Evolutionary conservation across 345 rosid genomes (phyloP), one percentile per base, ranked within the genome.

Genomic region (Cardamine occulta): DNA sequence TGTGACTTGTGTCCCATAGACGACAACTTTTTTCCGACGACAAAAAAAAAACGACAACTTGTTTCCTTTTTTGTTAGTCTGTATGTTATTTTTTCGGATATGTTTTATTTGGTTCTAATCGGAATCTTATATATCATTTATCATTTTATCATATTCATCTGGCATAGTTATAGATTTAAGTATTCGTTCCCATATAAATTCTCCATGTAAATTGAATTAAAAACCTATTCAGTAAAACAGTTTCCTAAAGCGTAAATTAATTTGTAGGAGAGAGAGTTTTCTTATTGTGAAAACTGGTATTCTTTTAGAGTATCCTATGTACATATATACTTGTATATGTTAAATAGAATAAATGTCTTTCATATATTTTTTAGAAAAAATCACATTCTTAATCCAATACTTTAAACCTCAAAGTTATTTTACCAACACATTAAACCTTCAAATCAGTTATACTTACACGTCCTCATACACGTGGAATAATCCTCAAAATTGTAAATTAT

Each of bases 11-110:
- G 24, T 32, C 44, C 45, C 80, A 42, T 21, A 68, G 39, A 68
- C 79, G 64, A 68, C 79, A 75, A 52, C 4, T 59, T 31, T 37
- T 53, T 34, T 35, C 37, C 62, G 13, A 24, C 28, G 28, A 24
- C 28, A 24, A 24, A 24, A 24, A 24, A 24, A 24, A 24, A 24
- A 24, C 28, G 28, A 24, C 28, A 24, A 24, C 3, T 23, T 32
- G 11, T n/a, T 45, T 7, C 9, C 8, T 32, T 37, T 26, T 21
- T 3, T 49, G 47, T 26, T 60, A 15, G 40, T 72, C 47, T 56
- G 4, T 57, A 57, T 47, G 64, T 34, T 45, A 44, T 47, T 4
- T 12, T 4, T 11, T 39, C 13, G 5, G 14, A 2, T 40, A 13
- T 40, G n/a, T 40, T 13, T 15, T 40, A 39, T 4, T 40, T 40